phyloP scores from a whole-genome alignment of 805 yeast species.

The Barnettozyma sucrosica region DNA sequence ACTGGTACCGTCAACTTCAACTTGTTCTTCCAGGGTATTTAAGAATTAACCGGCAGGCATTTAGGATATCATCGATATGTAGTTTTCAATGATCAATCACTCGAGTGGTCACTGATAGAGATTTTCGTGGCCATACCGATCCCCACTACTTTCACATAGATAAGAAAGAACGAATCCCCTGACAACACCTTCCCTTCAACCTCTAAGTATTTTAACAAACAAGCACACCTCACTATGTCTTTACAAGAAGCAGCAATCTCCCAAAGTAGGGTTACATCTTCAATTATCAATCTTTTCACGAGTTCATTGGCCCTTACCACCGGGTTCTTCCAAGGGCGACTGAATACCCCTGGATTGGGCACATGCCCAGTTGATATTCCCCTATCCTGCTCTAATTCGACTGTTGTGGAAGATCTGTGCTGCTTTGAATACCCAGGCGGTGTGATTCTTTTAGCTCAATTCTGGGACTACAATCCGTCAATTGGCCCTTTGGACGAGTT shows the following conservation, averaged over 20 bases:
- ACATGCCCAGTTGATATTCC: constrained; percentile 56
- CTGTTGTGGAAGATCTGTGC: constrained; percentile 56
- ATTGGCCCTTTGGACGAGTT: constrained; percentile 66
- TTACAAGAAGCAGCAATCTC: neutral
- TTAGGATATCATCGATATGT: too few species aligned
- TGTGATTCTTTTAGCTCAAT: constrained; percentile 75
- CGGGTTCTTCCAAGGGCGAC: neutral
- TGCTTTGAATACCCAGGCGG: constrained; percentile 90
- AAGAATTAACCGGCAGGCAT: too few species aligned
- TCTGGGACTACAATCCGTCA: constrained; percentile 84
- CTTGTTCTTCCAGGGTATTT: neutral
- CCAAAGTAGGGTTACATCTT: neutral
- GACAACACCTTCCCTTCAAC: too few species aligned
- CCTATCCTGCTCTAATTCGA: constrained; percentile 51
- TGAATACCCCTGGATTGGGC: neutral
- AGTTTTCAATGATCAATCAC: too few species aligned
- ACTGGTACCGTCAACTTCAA: constrained; percentile 1
- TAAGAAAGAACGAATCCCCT: too few species aligned
- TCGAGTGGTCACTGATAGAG: neutral
- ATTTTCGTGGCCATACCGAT: neutral
- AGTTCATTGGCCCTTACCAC: neutral
- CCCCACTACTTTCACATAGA: neutral
- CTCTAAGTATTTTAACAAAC: too few species aligned
- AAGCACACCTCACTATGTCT: neutral
- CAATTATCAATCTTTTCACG: neutral